Evolutionary conservation across 2,329 filamentous ascomycete species (phyloP).

Genomic region (Aspergillus oerlinghausenensis): DNA sequence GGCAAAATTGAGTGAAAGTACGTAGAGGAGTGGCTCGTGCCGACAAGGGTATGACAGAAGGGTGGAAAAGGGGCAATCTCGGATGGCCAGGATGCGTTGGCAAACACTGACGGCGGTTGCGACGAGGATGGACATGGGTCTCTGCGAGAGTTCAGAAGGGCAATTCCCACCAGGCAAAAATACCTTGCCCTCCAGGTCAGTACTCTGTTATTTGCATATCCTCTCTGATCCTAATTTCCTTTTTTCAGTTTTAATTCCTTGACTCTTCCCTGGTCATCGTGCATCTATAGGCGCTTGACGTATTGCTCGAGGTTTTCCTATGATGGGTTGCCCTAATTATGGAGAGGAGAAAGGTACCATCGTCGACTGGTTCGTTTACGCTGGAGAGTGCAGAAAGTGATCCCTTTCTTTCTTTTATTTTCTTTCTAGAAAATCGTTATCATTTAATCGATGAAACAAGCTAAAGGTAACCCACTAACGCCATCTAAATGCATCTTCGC

Average conservation of each 20-base stretch:
- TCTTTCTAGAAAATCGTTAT: slow-evolving; percentile 13
- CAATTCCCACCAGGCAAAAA: neutral
- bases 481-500: slow-evolving; percentile 25
- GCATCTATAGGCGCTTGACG: no score
- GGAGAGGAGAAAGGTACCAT: neutral
- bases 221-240: neutral
- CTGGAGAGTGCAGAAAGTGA: no score
- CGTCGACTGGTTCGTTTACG: neutral
- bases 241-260: neutral
- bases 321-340: neutral
- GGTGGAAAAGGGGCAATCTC: neutral
- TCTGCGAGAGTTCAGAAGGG: neutral
- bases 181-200: neutral
- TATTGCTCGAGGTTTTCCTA: no score
- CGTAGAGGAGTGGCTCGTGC: neutral
- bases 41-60: neutral
- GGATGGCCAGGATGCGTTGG: neutral
- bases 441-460: slow-evolving; percentile 14
- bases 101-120: neutral
- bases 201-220: neutral
- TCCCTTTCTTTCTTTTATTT: neutral
- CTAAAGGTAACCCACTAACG: slow-evolving; percentile 13
- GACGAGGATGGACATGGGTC: neutral
- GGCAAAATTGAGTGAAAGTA: neutral
- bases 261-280: neutral